Conservation (phyloP, 1,139 yeast species). For the Lodderomyces theae region DNA sequence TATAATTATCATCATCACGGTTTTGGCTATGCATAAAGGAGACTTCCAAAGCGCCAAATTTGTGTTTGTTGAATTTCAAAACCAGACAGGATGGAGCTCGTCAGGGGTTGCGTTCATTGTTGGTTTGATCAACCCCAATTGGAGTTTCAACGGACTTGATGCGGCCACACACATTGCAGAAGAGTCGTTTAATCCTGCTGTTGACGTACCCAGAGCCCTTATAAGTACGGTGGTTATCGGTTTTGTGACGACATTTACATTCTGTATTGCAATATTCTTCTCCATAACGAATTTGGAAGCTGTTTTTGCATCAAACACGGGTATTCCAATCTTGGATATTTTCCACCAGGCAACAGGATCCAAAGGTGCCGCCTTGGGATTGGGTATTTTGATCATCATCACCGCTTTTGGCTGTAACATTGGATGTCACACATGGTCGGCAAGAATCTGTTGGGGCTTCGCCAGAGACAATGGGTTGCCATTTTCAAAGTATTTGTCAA, state of each 20-base stretch:
- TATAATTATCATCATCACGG: constrained; percentile 53
- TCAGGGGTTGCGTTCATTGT: constrained; percentile 62
- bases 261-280: constrained; percentile 62
- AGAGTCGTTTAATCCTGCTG: constrained; percentile 58
- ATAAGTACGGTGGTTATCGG: constrained; percentile 67
- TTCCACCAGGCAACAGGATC: constrained; percentile 56
- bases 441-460: constrained; percentile 75
- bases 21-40: constrained; percentile 50
- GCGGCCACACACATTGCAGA: constrained; percentile 72
- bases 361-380: constrained; percentile 56
- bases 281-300: constrained; percentile 50
- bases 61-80: constrained; percentile 59
- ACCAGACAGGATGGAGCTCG: constrained; percentile 64
- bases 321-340: constrained; percentile 63
- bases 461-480: constrained; percentile 59
- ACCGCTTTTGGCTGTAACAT: constrained; percentile 72
- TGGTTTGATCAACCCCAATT: constrained; percentile 67
- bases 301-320: constrained; percentile 47
- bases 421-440: constrained; percentile 74
- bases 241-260: constrained; percentile 57
- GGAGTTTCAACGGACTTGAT: constrained; percentile 69
- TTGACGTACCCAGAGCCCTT: constrained; percentile 63
- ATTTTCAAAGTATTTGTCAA: constrained; percentile 33
- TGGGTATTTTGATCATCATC: constrained; percentile 55
- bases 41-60: constrained; percentile 54